phyloP scores from a whole-genome alignment of 2,329 filamentous ascomycete species.

The Trichoderma sp. region DNA sequence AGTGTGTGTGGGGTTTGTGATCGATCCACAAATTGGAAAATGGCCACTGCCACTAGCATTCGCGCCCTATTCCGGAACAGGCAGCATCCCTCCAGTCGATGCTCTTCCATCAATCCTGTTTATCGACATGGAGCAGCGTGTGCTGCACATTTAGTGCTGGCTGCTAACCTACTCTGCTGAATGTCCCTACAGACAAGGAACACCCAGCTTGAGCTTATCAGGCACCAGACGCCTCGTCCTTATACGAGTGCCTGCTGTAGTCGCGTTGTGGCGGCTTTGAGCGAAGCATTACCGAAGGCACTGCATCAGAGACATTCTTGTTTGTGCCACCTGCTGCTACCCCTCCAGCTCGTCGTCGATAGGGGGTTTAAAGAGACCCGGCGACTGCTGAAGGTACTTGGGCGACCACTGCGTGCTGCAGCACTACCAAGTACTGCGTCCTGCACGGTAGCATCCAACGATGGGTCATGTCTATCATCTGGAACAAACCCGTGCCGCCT shows the following conservation, averaged over 20 bases:
- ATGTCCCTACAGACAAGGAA: not conserved
- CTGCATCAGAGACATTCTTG: no score
- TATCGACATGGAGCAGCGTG: not conserved
- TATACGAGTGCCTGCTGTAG: not conserved
- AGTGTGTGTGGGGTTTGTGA: constrained; percentile 12
- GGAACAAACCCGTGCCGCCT: not conserved
- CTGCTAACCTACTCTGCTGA: not conserved
- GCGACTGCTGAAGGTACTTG: not conserved
- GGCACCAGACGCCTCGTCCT: not conserved
- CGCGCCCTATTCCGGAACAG: not conserved
- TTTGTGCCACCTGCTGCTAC: not conserved
- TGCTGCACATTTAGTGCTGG: not conserved
- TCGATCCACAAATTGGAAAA: constrained; percentile 1
- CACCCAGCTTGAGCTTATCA: not conserved
- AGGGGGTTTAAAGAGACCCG: not conserved
- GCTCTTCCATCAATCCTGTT: not conserved
- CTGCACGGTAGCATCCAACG: not conserved
- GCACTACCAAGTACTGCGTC: not conserved
- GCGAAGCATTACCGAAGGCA: not conserved
- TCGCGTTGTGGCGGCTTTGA: not conserved
- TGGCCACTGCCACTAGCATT: not conserved
- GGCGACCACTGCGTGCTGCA: not conserved
- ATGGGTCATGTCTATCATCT: not conserved
- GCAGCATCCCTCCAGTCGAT: not conserved
- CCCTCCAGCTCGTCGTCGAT: constrained; percentile 5